Evolutionary conservation across 352 stramenopile species (phyloP), one percentile per base, ranked within the genome.

Genomic region (Phytopythium ostracodes): DNA sequence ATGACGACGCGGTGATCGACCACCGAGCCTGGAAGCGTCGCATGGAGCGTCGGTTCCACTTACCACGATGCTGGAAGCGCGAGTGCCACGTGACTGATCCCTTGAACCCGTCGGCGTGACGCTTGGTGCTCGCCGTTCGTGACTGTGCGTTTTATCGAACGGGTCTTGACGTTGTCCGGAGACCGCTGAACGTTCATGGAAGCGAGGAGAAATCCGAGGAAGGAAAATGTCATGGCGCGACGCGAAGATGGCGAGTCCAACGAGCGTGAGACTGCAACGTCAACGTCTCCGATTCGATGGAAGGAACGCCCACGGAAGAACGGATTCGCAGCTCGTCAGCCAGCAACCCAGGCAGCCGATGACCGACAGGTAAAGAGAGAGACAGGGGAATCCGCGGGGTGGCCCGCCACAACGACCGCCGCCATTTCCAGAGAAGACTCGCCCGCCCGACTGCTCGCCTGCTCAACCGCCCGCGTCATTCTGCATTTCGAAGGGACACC

Each of bases 11-110:
- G 29, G 40, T 6, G 15, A 44, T 49, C 42, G 42, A 49, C 42
- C 42, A 49, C 42, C 42, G 42, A 49, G 42, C 8, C 42, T 25
- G 42, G 42, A 49, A 49, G 42, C 42, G 42, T 49, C 42, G 42
- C 38, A 18, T n/a, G 6, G 40, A 22, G 40, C 42, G 42, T 49
- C 42, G n/a, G 20, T 7, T 49, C 18, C 18, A 25, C n/a, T 38
- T 17, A 49, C 42, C 42, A 25, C 29, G 29, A 7, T 33, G 29
- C 29, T 33, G 3, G 15, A n/a, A 7, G 1, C 38, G 14, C 38
- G 18, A 44, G 15, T 44, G 38, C 38, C 10, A 15, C 42, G n/a
- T 49, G 42, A 49, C 18, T 49, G 42, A 49, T 7, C 7, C 42
- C 42, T 10, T 49, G 42, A 25, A 15, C 7, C 7, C 42, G n/a